Evolutionary conservation across 371 early-diverging fungal species (phyloP).

Genomic region (Saksenaea oblongispora): DNA sequence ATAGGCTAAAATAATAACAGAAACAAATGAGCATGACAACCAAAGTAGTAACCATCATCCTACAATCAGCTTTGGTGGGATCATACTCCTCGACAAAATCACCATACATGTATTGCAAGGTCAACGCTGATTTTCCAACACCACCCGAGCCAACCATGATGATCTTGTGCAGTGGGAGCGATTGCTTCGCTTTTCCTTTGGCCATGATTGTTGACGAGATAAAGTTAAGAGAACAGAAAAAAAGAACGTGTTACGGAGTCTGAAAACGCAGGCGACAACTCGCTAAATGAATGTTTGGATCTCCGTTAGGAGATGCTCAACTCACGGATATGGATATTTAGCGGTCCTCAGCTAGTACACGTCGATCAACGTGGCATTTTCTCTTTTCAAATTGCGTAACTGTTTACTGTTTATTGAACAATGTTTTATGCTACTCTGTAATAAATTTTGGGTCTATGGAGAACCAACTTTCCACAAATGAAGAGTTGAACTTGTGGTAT

Average conservation of each 20-base stretch:
- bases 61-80: slow-evolving; percentile 93
- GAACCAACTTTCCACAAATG: too few relatives aligned
- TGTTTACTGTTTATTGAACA: too few relatives aligned
- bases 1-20: slow-evolving; percentile 44
- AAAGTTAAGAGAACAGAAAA: background rate
- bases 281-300: too few relatives aligned
- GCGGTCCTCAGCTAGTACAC: too few relatives aligned
- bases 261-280: too few relatives aligned
- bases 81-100: slow-evolving; percentile 96
- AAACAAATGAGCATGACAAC: background rate
- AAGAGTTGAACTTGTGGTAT: too few relatives aligned
- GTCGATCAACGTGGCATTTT: too few relatives aligned
- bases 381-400: too few relatives aligned
- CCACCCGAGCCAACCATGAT: slow-evolving; percentile 95
- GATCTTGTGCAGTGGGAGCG: slow-evolving; percentile 81
- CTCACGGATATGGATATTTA: too few relatives aligned
- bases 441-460: too few relatives aligned
- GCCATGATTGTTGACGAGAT: slow-evolving; percentile 13
- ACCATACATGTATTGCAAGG: slow-evolving; percentile 90
- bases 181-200: slow-evolving; percentile 59
- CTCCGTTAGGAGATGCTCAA: too few relatives aligned
- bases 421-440: too few relatives aligned
- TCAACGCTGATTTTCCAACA: slow-evolving; percentile 93
- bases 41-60: background rate
- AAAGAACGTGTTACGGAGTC: background rate